phyloP scores from a whole-genome alignment of 2,329 filamentous ascomycete species.

The Daldinia sp. region DNA sequence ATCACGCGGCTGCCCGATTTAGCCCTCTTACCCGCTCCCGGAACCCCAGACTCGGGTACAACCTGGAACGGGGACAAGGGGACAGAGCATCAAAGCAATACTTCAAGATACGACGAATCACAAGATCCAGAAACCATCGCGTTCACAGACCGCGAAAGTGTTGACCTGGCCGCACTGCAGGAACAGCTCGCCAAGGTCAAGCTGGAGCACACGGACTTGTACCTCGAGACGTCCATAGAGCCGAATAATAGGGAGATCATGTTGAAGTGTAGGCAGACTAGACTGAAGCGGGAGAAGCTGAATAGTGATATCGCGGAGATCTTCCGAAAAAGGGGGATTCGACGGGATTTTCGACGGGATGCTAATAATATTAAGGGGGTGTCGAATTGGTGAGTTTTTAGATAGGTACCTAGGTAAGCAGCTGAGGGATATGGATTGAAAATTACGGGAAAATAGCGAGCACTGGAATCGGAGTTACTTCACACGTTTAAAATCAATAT shows the following conservation, averaged over 20 bases:
- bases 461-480: not conserved
- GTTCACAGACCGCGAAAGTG: conserved; percentile 24
- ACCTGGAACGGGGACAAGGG: not conserved
- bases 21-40: not conserved
- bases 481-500: not conserved
- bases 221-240: conserved; percentile 1
- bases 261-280: conserved; percentile 1
- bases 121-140: not conserved
- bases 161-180: not conserved
- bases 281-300: conserved; percentile 10
- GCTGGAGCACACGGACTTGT: conserved; percentile 8
- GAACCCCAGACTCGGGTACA: not conserved
- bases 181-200: conserved; percentile 1
- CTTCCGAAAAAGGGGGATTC: conserved; percentile 1
- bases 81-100: not conserved
- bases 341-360: conserved; percentile 20
- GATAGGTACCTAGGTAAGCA: not conserved
- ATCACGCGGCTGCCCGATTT: conserved; percentile 7
- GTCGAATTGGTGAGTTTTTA: conserved; percentile 13
- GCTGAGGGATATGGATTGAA: too few species aligned
- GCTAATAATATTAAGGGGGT: conserved; percentile 9
- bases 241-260: conserved; percentile 1
- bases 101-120: not conserved
- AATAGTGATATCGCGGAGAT: conserved; percentile 17
- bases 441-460: too few species aligned